Conservation (phyloP, 192 early-diverging fungal genomes). For the Umbelopsis vinacea region DNA sequence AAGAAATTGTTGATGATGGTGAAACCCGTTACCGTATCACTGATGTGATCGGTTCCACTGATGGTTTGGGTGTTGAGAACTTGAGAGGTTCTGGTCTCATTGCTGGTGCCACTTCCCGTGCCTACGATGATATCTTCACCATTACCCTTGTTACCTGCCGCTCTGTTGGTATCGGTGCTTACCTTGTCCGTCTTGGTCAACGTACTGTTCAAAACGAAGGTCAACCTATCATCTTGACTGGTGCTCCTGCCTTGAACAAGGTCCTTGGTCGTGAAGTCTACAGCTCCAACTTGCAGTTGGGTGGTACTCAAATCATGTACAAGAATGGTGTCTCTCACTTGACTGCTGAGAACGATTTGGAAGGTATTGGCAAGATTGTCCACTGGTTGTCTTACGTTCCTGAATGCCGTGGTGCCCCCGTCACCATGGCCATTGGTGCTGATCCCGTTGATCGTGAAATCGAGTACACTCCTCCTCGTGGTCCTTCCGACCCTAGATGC, state of each 20-base stretch:
- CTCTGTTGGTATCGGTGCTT: slow-evolving; percentile 98
- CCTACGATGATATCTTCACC: slow-evolving; percentile 98
- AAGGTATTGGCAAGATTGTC: slow-evolving; percentile 89
- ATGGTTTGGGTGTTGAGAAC: slow-evolving; percentile 97
- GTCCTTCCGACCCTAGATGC: slow-evolving; percentile 87
- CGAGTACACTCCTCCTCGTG: slow-evolving; percentile 81
- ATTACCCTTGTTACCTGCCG: slow-evolving; percentile 95
- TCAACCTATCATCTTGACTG: slow-evolving; percentile 98
- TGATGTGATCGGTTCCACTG: slow-evolving; percentile 82
- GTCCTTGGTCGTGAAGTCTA: slow-evolving; percentile 98
- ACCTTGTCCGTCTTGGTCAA: slow-evolving; percentile 97
- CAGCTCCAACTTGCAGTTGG: slow-evolving; percentile 96
- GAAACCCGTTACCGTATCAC: slow-evolving; percentile 82
- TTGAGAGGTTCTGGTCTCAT: slow-evolving; percentile 96
- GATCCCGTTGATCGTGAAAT: slow-evolving; percentile 87
- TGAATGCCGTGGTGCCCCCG: slow-evolving; percentile 66
- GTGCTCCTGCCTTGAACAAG: slow-evolving; percentile 97
- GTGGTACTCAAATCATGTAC: slow-evolving; percentile 99
- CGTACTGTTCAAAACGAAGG: slow-evolving; percentile 97
- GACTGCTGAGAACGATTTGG: slow-evolving; percentile 93
- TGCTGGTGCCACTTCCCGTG: slow-evolving; percentile 94
- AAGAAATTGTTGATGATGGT: slow-evolving; percentile 72
- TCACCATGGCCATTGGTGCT: slow-evolving; percentile 59
- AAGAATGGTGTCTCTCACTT: slow-evolving; percentile 98
- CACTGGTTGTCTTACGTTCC: slow-evolving; percentile 96